phyloP scores from a whole-genome alignment of 2,329 filamentous ascomycete genomes.

The Pestalotiopsis sp. region DNA sequence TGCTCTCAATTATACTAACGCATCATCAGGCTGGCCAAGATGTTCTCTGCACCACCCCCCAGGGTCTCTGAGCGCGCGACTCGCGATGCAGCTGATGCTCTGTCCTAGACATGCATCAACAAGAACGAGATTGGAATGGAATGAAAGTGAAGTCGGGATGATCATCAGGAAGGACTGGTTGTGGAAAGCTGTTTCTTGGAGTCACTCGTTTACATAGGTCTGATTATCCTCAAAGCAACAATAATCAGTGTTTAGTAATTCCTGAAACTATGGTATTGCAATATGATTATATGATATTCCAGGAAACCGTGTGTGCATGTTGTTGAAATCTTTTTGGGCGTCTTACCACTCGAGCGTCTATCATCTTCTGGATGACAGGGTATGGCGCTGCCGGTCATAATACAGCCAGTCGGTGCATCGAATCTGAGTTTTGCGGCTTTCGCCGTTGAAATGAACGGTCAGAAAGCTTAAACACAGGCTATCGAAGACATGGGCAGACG shows the following conservation, averaged over 20 bases:
- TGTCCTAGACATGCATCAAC: neutral
- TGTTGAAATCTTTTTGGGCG: too few relatives aligned
- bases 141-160: neutral
- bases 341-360: too few relatives aligned
- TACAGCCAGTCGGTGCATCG: too few relatives aligned
- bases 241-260: neutral
- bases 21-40: constrained; percentile 4
- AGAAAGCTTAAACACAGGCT: too few relatives aligned
- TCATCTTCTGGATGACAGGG: too few relatives aligned
- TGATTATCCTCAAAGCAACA: constrained; percentile 5
- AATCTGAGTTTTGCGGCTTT: too few relatives aligned
- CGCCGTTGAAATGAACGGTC: too few relatives aligned
- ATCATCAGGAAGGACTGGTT: neutral
- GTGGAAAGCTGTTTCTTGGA: neutral
- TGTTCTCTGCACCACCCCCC: constrained; percentile 5
- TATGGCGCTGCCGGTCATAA: too few relatives aligned
- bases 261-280: too few relatives aligned
- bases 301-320: too few relatives aligned
- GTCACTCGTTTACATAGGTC: neutral
- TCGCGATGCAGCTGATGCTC: neutral
- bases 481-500: too few relatives aligned
- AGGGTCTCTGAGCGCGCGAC: neutral
- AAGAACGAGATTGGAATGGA: neutral
- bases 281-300: too few relatives aligned
- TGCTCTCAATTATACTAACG: neutral